Conservation (phyloP, 2,329 filamentous ascomycete genomes). For the Beauveria varroae region DNA sequence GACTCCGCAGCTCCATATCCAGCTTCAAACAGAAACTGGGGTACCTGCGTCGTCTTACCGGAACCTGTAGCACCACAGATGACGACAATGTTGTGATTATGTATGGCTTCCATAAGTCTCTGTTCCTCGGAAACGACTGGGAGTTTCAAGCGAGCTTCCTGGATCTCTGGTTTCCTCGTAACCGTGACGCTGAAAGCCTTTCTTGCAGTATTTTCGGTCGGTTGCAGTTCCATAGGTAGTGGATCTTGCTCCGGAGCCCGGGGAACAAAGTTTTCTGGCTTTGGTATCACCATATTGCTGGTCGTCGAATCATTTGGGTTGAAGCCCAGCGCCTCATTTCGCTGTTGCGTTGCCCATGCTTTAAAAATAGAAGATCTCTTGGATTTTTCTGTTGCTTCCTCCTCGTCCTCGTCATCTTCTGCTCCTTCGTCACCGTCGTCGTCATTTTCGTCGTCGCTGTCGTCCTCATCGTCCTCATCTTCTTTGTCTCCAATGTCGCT, state of each 20-base stretch:
- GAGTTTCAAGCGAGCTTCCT: conserved; percentile 68
- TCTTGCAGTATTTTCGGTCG: conserved; percentile 51
- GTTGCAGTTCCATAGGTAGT: conserved; percentile 57
- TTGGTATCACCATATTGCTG: conserved; percentile 43
- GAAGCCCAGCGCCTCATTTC: conserved; percentile 74
- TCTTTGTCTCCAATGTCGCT: conserved; percentile 19
- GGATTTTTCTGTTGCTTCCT: conserved; percentile 20
- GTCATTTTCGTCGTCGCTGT: conserved; percentile 20
- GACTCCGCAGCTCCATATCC: conserved; percentile 76
- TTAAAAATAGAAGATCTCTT: conserved; percentile 67
- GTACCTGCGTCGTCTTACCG: conserved; percentile 95
- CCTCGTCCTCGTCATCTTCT: conserved; percentile 25
- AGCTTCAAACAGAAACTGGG: conserved; percentile 91
- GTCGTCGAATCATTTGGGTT: conserved; percentile 37
- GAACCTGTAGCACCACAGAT: conserved; percentile 94
- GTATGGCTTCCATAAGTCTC: conserved; percentile 94
- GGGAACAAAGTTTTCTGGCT: conserved; percentile 55
- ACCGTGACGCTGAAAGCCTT: conserved; percentile 74
- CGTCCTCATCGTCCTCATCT: conserved; percentile 22
- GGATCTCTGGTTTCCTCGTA: conserved; percentile 62
- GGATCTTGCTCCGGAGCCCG: conserved; percentile 64
- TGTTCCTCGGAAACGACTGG: conserved; percentile 95
- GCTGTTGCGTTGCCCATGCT: conserved; percentile 79
- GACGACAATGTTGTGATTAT: conserved; percentile 83
- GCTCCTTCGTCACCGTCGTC: conserved; percentile 27